phyloP scores from a whole-genome alignment of 2,329 filamentous ascomycete genomes.

The Fusarium graminum region DNA sequence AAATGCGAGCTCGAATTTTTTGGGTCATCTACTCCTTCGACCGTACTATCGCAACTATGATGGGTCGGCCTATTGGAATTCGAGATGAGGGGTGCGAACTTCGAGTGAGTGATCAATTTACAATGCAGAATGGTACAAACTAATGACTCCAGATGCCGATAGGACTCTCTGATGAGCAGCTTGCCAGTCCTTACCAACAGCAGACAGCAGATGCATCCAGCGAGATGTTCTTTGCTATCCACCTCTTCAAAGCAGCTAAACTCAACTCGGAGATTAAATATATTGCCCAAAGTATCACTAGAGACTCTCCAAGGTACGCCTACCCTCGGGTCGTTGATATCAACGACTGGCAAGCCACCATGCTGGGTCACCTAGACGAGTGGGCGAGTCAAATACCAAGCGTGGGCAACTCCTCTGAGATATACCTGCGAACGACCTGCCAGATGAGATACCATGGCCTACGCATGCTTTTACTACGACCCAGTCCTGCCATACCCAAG shows the following conservation, averaged over 20 bases:
- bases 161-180: constrained; percentile 43
- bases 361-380: constrained; percentile 56
- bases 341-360: constrained; percentile 60
- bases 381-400: constrained; percentile 58
- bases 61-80: constrained; percentile 68
- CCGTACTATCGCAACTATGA: constrained; percentile 65
- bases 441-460: constrained; percentile 62
- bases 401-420: constrained; percentile 22
- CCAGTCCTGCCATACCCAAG: constrained; percentile 64
- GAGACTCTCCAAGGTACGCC: constrained; percentile 61
- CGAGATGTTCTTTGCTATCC: constrained; percentile 59
- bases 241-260: constrained; percentile 61
- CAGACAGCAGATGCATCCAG: not conserved
- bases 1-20: constrained; percentile 68
- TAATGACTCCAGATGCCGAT: constrained; percentile 50
- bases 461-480: constrained; percentile 63
- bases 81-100: constrained; percentile 68
- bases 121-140: accelerated
- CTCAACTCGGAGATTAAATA: constrained; percentile 71
- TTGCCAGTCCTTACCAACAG: constrained; percentile 10
- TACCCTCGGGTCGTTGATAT: constrained; percentile 62
- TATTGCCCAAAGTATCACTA: constrained; percentile 65
- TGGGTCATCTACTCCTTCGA: constrained; percentile 68
- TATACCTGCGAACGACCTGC: constrained; percentile 54
- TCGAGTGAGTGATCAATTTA: constrained; percentile 52